Evolutionary conservation across 75 land plant species (phyloP), one percentile per base, ranked within the genome.

Genomic region (Selaginella moellendorffii): DNA sequence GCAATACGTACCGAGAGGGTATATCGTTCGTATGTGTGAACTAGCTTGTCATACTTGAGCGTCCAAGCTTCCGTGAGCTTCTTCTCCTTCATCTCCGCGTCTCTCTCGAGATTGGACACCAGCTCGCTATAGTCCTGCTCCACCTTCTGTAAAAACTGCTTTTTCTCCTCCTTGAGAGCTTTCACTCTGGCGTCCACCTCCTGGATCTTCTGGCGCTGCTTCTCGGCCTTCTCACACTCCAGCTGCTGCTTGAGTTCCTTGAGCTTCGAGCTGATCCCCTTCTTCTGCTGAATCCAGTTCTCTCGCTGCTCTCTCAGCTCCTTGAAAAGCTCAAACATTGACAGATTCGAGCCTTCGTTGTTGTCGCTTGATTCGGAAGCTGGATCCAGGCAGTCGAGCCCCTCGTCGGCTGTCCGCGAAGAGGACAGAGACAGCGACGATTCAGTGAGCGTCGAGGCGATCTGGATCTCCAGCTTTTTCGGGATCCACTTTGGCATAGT

Each of bases 61-160:
- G 78, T 65, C 86, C 86, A 86, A 52, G 74, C 78, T 60, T 86
- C 90, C 52, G 71, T 78, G 52, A 83, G 42, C 63, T 79, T 86
- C 30, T 70, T 73, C 63, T 86, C 90, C 67, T 86, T 86, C 2
- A 74, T 53, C 62, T 86, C 90, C 0, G 81, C 90, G 51, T 86
- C 90, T 65, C 76, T 83, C 65, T 80, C 77, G 53, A 86, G 54
- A 19, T 77, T 67, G 23, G 27, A 52, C 2, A 81, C 24, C 63
- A 83, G 83, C 20, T 81, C 63, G 10, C 46, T 14, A 14, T 36
- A 36, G 14, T 36, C 46, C 46, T 36, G 46, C 46, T 36, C 46
- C 5, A 36, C 10, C 14, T 36, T 36, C 5, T 14, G 46, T 36
- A 86, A 9, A 23, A 26, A 52, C 46, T 36, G 26, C 66, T 65